Base-by-base conservation (phyloP, 345 rosid genomes). In the Ceriops tagal region DNA sequence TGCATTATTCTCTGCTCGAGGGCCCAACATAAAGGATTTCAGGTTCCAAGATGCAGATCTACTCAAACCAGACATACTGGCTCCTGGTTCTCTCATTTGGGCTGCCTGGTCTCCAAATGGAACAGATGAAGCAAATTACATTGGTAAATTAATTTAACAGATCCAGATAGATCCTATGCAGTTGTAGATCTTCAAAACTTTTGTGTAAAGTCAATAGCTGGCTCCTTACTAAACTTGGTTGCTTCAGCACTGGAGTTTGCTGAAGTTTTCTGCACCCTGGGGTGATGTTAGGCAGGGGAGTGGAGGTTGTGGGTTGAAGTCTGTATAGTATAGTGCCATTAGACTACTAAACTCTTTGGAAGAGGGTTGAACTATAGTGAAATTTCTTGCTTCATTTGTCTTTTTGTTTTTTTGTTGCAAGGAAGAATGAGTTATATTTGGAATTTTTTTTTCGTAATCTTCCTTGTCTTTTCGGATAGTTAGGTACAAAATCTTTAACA, bases 91-190 rank as follows among this genome's bases (percentile, higher is more conserved):
- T 73, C 82, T 95, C 58, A 95, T 95, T 68, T 95, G 99, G 99
- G 93, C 99, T 67, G 99, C 99, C 39, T 95, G 99, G 99, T 92
- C 99, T 58, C 89, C 85, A 22, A 95, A 95, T 82, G 99, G 99
- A 80, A 95, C 98, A 1, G 99, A 95, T 67, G 99, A 95, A 70
- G 81, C 92, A 74, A 95, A 95, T 74, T 95, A 82, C 31, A 75
- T 78, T 32, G 99, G 99, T 95, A 88, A 85, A 63, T 11, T 58
- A 22, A 56, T 57, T 47, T 37, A 39, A 37, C 24, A 11, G 62
- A 24, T 68, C 51, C 35, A 28, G 28, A 56, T 61, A 52, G 49
- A 62, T 22, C 39, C 56, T 30, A 30, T 37, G 8, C 6, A 21
- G 46, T 28, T 26, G 22, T 24, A 4, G 28, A 11, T 56, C 28